Conservation (phyloP, 148 eudicot species). For the Rhododendron williamsianum region DNA sequence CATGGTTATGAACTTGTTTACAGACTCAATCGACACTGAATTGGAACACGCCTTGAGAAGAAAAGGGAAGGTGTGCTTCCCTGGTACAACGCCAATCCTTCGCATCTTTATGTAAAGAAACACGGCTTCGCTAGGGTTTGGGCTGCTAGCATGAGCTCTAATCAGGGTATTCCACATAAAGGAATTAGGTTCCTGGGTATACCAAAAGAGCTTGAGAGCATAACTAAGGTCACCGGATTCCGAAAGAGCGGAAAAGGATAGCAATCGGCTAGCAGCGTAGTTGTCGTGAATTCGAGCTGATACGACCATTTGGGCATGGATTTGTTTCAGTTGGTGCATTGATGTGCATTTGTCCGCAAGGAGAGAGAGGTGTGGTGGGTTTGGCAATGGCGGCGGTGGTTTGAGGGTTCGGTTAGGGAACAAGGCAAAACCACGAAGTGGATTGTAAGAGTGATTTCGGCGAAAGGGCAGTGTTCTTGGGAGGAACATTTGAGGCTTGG, state of each 20-base stretch:
- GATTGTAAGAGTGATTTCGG: not conserved
- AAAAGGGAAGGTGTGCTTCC: conserved; percentile 71
- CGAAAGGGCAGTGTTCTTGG: conserved; percentile 9
- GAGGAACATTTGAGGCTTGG: conserved; percentile 15
- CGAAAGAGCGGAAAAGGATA: conserved; percentile 60
- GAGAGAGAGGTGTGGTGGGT: conserved; percentile 31
- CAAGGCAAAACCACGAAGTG: conserved; percentile 5
- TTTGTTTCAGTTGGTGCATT: conserved; percentile 55
- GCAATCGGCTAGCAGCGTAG: conserved; percentile 60
- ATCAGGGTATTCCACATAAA: conserved; percentile 84
- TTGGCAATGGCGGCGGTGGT: not conserved
- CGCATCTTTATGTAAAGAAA: conserved; percentile 53
- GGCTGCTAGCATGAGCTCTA: conserved; percentile 48
- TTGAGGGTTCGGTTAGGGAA: conserved; percentile 4
- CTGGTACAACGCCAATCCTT: conserved; percentile 35
- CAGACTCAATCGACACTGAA: conserved; percentile 23
- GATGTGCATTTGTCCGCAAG: conserved; percentile 61
- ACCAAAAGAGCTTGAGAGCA: conserved; percentile 45
- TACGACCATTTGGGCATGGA: conserved; percentile 72
- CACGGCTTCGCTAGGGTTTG: conserved; percentile 39
- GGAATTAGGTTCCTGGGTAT: conserved; percentile 39
- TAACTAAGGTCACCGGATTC: conserved; percentile 41
- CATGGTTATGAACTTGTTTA: conserved; percentile 47
- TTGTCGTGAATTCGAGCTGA: conserved; percentile 50
- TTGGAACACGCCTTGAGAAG: conserved; percentile 57